phyloP scores from a whole-genome alignment of 805 yeast species.

The Candida wancherniae region DNA sequence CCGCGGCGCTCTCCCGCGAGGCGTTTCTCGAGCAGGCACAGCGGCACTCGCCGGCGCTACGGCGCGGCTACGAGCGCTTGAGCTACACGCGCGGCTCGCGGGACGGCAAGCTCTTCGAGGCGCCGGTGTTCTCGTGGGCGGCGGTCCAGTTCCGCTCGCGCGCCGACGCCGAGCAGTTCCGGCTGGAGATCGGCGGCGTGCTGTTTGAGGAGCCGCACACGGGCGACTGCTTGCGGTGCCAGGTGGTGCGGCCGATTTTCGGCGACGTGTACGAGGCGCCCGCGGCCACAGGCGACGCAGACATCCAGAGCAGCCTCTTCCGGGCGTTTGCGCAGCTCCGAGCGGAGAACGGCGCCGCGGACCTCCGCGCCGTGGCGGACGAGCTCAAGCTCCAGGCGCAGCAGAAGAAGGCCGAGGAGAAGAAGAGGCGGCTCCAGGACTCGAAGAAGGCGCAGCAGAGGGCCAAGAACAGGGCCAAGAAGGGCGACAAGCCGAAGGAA shows the following conservation, averaged over 20 bases:
- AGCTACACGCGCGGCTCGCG: conserved; percentile 18
- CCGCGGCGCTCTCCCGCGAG: conserved; percentile 19
- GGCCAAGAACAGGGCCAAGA: conserved; percentile 5
- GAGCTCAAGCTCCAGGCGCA: conserved; percentile 16
- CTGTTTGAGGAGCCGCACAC: conserved; percentile 23
- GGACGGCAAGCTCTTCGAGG: conserved; percentile 16
- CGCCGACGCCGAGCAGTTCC: conserved; percentile 8
- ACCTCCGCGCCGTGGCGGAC: too few species aligned
- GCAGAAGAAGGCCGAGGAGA: conserved; percentile 17
- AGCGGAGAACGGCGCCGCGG: too few species aligned
- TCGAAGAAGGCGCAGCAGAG: not conserved
- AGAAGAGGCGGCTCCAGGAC: not conserved
- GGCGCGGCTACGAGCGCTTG: conserved; percentile 1
- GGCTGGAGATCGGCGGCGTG: conserved; percentile 11
- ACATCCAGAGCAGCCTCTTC: conserved; percentile 2
- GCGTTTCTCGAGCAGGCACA: conserved; percentile 19
- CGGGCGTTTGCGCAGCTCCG: conserved; percentile 6
- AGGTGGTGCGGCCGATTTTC: conserved; percentile 10
- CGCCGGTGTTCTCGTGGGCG: conserved; percentile 18
- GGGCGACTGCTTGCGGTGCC: conserved; percentile 21
- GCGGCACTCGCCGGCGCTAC: conserved; percentile 7
- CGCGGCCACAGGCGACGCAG: conserved; percentile 4
- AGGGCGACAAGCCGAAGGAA: conserved; percentile 6
- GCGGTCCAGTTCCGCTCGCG: conserved; percentile 13
- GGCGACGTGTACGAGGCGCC: conserved; percentile 21